Percentiles rank a stretch among this genome's conserved stretches.
Conservation (phyloP, 129 eudicot genomes). For the Ambrosia trifida region DNA sequence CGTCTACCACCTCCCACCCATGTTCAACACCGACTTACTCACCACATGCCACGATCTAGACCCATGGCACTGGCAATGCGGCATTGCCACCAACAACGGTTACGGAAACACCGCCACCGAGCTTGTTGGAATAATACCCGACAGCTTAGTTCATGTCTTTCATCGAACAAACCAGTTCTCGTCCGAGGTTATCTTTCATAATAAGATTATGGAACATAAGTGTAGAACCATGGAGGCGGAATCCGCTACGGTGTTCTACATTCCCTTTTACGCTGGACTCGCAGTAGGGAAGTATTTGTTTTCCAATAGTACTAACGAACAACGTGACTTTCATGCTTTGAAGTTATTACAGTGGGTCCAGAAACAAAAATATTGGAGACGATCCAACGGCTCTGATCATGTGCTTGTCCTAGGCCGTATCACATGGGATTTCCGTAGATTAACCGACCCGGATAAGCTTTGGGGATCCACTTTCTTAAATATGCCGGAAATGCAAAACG, state of each 20-base stretch:
- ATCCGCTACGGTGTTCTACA: slow-evolving; percentile 66
- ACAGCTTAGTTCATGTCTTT: slow-evolving; percentile 46
- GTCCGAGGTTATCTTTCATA: slow-evolving; percentile 53
- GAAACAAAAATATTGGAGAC: slow-evolving; percentile 51
- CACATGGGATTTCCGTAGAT: slow-evolving; percentile 87
- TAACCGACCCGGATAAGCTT: slow-evolving; percentile 56
- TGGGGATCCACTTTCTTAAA: slow-evolving; percentile 92
- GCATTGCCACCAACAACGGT: slow-evolving; percentile 63
- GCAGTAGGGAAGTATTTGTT: slow-evolving; percentile 74
- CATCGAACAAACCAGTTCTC: slow-evolving; percentile 70
- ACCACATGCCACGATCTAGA: slow-evolving; percentile 55
- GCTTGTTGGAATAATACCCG: slow-evolving; percentile 53
- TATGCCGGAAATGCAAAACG: slow-evolving; percentile 65
- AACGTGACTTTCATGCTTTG: slow-evolving; percentile 53
- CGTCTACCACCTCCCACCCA: slow-evolving; percentile 62
- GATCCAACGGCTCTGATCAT: slow-evolving; percentile 74
- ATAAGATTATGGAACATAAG: slow-evolving; percentile 45
- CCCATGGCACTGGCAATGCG: slow-evolving; percentile 86
- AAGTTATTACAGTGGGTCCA: slow-evolving; percentile 64
- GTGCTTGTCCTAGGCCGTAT: slow-evolving; percentile 59
- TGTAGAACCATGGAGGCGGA: slow-evolving; percentile 63
- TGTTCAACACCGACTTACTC: slow-evolving; percentile 56
- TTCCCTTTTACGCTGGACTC: slow-evolving; percentile 82
- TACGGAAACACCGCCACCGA: slow-evolving; percentile 55
- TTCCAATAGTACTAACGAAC: slow-evolving; percentile 35